These are phyloP conservation scores for Hyphopichia wangnamkhiaoensis DNA, from an alignment of 1,139 yeast genomes.

Conservation along the genomic window DNA sequence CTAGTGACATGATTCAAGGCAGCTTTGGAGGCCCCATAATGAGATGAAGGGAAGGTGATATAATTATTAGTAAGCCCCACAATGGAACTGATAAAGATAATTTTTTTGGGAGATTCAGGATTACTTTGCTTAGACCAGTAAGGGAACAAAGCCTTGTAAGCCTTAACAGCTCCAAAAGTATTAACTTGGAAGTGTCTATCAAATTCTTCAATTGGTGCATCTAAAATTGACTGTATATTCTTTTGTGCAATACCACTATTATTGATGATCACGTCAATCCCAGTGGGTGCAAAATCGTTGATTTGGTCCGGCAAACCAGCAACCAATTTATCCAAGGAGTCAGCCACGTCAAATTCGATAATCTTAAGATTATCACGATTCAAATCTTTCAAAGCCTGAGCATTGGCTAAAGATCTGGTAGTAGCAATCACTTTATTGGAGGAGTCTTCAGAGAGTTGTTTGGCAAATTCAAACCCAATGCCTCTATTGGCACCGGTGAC, in stretches of 20 bases:
- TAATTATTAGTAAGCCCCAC: background rate
- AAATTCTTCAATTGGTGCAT: background rate
- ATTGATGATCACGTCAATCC: conserved; percentile 1
- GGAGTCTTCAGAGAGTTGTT: conserved; percentile 16
- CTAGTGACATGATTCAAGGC: conserved; percentile 22
- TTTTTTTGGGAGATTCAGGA: conserved; percentile 9
- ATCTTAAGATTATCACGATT: conserved; percentile 4
- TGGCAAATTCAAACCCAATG: conserved; percentile 27
- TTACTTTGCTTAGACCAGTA: conserved; percentile 9
- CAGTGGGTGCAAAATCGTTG: conserved; percentile 9
- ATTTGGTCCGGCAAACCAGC: conserved; percentile 4
- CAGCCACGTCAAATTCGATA: conserved; percentile 5
- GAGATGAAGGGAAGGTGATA: background rate
- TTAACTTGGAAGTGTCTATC: conserved; percentile 6
- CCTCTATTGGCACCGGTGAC: conserved; percentile 32
- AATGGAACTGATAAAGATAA: conserved; percentile 6
- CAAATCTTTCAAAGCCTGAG: conserved; percentile 8
- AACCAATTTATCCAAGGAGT: background rate
- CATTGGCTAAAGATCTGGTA: conserved; percentile 15
- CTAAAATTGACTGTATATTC: background rate
- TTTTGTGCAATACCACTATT: conserved; percentile 12
- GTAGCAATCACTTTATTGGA: conserved; percentile 21
- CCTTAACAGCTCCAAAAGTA: conserved; percentile 10
- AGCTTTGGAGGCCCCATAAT: conserved; percentile 36
- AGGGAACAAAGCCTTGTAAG: conserved; percentile 8